phyloP scores from a whole-genome alignment of 2,329 filamentous ascomycete genomes.

The Myriosclerotinia duriaeana region DNA sequence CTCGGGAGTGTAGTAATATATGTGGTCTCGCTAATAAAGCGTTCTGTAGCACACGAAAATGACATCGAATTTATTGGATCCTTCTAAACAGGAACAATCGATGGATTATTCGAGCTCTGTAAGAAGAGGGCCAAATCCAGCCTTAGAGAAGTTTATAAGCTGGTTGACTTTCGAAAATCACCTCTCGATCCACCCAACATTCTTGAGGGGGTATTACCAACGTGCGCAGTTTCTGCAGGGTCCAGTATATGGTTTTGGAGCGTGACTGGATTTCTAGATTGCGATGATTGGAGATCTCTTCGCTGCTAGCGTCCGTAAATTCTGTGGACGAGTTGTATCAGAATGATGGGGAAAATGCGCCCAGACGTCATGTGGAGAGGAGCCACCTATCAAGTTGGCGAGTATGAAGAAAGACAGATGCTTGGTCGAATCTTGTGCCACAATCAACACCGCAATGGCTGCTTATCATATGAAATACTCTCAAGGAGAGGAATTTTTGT shows the following conservation, averaged over 20 bases:
- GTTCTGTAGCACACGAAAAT: background rate
- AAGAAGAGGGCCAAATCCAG: background rate
- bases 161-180: background rate
- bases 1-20: background rate
- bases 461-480: background rate
- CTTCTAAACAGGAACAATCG: background rate
- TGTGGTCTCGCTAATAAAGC: background rate
- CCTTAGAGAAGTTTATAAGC: background rate
- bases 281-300: background rate
- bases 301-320: background rate
- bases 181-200: background rate
- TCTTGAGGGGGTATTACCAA: background rate
- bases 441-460: background rate
- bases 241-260: too few relatives aligned
- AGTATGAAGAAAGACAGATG: too few relatives aligned
- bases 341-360: background rate
- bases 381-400: too few relatives aligned
- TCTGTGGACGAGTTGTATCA: background rate
- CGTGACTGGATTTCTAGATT: background rate
- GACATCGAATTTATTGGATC: background rate
- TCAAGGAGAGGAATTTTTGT: background rate
- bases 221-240: too few relatives aligned
- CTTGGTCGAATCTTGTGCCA: background rate
- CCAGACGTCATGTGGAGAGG: background rate
- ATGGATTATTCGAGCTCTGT: background rate